A percentile compares a stretch with the other conserved stretches of the same genome.
phyloP scores from a whole-genome alignment of 1,284 basidiomycete genomes.

The Neonothopanus nambi region DNA sequence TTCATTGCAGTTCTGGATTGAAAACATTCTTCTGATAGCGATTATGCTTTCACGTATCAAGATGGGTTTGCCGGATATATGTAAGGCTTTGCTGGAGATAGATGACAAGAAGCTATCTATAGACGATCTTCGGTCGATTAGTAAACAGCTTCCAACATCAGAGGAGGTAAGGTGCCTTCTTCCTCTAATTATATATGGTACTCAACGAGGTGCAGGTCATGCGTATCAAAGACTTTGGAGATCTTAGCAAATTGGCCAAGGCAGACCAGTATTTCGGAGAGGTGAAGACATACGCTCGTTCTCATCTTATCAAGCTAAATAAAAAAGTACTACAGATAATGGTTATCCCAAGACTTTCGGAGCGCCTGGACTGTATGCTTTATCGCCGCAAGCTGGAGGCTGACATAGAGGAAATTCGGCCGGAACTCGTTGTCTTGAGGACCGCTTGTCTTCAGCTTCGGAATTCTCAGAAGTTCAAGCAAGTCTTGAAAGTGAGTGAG shows the following conservation, averaged over 20 bases:
- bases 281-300: slow-evolving; percentile 21
- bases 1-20: background rate
- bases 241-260: slow-evolving; percentile 72
- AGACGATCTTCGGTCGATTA: slow-evolving; percentile 75
- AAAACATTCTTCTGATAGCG: slow-evolving; percentile 37
- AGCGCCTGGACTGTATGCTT: slow-evolving; percentile 80
- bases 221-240: slow-evolving; percentile 66
- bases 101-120: slow-evolving; percentile 66
- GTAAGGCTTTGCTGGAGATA: slow-evolving; percentile 65
- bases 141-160: slow-evolving; percentile 69
- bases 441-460: slow-evolving; percentile 77
- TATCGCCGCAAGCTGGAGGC: slow-evolving; percentile 81
- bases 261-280: slow-evolving; percentile 85
- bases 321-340: slow-evolving; percentile 60
- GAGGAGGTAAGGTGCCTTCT: slow-evolving; percentile 65
- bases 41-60: slow-evolving; percentile 84
- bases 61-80: slow-evolving; percentile 61
- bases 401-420: slow-evolving; percentile 82
- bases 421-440: slow-evolving; percentile 78
- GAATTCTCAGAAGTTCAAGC: slow-evolving; percentile 67
- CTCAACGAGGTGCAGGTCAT: slow-evolving; percentile 42
- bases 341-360: slow-evolving; percentile 71
- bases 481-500: slow-evolving; percentile 61
- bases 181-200: too few species aligned
- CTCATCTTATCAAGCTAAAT: background rate